These are phyloP conservation scores for Aureobasidium sp. DNA, from an alignment of 2,329 filamentous ascomycete genomes.

Conservation along the genomic window DNA sequence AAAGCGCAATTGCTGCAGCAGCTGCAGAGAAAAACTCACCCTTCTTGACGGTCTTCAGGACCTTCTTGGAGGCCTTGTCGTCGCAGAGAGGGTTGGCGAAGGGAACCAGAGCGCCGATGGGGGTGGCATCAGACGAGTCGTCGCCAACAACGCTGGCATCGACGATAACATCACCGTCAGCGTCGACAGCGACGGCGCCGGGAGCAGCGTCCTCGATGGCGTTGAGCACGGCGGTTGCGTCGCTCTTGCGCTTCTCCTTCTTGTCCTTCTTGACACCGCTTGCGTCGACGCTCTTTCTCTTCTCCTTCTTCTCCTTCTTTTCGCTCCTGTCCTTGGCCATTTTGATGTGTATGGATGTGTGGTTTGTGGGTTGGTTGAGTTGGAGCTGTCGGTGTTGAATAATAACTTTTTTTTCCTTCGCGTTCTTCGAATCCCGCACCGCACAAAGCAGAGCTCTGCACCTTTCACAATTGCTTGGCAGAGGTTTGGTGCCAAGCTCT, in stretches of 20 bases:
- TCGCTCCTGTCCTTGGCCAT: constrained; percentile 33
- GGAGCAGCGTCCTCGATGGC: constrained; percentile 50
- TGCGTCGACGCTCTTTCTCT: constrained; percentile 25
- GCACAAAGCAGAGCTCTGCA: background rate
- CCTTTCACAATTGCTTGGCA: background rate
- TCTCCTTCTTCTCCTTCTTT: constrained; percentile 31
- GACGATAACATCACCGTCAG: constrained; percentile 28
- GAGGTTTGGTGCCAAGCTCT: constrained; percentile 1
- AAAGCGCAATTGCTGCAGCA: background rate
- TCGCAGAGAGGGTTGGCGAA: constrained; percentile 76
- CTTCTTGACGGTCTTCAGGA: constrained; percentile 57
- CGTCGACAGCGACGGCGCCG: constrained; percentile 33
- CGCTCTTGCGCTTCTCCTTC: constrained; percentile 54
- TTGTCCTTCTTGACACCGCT: constrained; percentile 39
- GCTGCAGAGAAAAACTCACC: constrained; percentile 30
- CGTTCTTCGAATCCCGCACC: background rate
- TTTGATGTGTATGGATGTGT: constrained; percentile 12
- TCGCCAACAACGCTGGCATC: constrained; percentile 23
- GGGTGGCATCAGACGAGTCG: constrained; percentile 27
- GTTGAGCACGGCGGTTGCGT: constrained; percentile 54
- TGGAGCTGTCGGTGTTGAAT: background rate
- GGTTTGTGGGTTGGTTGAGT: background rate
- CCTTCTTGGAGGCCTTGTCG: constrained; percentile 63
- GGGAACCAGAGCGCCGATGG: constrained; percentile 57
- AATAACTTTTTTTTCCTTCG: background rate